phyloP scores from a whole-genome alignment of 129 eudicot species.

The Ambrosia artemisiifolia region DNA sequence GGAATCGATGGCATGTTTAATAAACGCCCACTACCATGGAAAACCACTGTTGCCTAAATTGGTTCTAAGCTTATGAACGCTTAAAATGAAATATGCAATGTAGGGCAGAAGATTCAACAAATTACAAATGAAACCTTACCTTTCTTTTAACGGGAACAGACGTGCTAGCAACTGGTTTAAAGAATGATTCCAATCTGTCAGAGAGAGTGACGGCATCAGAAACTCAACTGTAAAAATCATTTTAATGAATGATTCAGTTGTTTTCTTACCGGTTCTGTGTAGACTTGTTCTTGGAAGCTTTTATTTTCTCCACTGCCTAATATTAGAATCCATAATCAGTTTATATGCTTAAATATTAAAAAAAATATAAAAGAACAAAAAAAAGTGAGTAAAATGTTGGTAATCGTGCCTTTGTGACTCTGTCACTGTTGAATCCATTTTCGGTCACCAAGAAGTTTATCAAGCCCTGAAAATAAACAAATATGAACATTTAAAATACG shows the following conservation, averaged over 20 bases:
- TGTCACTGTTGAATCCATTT: slow-evolving; percentile 89
- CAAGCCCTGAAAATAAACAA: slow-evolving; percentile 56
- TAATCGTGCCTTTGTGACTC: slow-evolving; percentile 68
- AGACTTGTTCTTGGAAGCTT: slow-evolving; percentile 86
- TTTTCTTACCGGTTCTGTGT: slow-evolving; percentile 77
- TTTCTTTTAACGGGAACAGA: slow-evolving; percentile 71
- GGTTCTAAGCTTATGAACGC: slow-evolving; percentile 1
- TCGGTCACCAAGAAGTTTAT: slow-evolving; percentile 76
- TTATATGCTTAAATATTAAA: not conserved
- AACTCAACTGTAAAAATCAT: slow-evolving; percentile 1
- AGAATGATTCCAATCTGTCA: slow-evolving; percentile 84
- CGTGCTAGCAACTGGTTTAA: slow-evolving; percentile 60
- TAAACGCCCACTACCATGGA: slow-evolving; percentile 4
- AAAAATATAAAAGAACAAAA: not conserved
- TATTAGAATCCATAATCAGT: slow-evolving; percentile 10
- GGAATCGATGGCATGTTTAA: not conserved
- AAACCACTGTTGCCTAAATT: slow-evolving; percentile 1
- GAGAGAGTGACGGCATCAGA: slow-evolving; percentile 1
- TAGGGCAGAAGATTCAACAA: not conserved
- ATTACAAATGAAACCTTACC: slow-evolving; percentile 35
- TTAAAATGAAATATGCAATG: not conserved
- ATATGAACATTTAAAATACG: not conserved
- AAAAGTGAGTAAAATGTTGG: not conserved
- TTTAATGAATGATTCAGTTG: not conserved
- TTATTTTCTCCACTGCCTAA: slow-evolving; percentile 82